Conservation (phyloP, 768 basidiomycete genomes). For the Auricularia sp. region DNA sequence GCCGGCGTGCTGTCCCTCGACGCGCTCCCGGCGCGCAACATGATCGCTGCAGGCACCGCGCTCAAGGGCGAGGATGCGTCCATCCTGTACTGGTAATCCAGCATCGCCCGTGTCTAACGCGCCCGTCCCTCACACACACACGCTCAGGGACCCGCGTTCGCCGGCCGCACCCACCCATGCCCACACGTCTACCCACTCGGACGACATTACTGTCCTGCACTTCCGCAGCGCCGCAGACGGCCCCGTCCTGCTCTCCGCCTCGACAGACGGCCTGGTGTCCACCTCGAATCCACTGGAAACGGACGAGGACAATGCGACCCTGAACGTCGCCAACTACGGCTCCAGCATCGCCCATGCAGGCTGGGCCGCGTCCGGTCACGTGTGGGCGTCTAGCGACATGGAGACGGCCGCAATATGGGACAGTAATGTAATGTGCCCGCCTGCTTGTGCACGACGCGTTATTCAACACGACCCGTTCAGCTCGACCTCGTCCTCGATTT, state of each 20-base stretch:
- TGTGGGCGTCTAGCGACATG: conserved; percentile 93
- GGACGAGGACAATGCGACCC: conserved; percentile 81
- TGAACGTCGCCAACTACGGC: conserved; percentile 79
- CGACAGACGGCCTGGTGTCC: conserved; percentile 75
- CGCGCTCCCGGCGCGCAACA: conserved; percentile 55
- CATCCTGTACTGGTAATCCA: conserved; percentile 68
- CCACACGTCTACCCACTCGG: conserved; percentile 86
- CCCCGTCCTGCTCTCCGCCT: conserved; percentile 61
- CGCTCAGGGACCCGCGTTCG: conserved; percentile 72
- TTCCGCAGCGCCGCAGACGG: conserved; percentile 31
- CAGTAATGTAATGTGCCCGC: conserved; percentile 37
- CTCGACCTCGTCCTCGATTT: conserved; percentile 11
- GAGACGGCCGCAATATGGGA: conserved; percentile 87
- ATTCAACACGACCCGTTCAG: conserved; percentile 1
- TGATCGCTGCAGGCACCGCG: conserved; percentile 76
- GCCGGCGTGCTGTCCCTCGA: conserved; percentile 55
- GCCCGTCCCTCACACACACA: neutral
- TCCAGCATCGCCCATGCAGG: conserved; percentile 71
- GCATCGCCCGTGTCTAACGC: neutral
- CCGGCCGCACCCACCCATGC: conserved; percentile 55
- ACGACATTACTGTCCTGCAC: conserved; percentile 75
- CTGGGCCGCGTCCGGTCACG: conserved; percentile 38
- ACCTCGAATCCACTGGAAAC: conserved; percentile 59
- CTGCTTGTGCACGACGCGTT: neutral
- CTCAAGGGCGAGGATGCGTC: conserved; percentile 71